Evolutionary conservation across 768 basidiomycete species (phyloP), one percentile per base, ranked within the genome.

Genomic region (Tephrocybe sp.): DNA sequence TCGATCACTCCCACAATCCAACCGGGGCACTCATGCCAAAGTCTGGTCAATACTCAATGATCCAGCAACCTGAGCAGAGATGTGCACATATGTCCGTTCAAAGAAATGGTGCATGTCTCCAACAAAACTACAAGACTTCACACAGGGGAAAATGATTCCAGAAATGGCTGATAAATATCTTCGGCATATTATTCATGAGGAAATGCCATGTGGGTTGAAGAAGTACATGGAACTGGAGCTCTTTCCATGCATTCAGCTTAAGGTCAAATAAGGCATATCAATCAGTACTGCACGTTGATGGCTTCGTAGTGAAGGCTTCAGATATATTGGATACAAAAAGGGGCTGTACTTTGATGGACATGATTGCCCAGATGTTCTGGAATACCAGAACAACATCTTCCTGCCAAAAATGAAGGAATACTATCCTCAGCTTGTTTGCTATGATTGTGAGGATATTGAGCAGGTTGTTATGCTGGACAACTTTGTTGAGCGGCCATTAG

Each of bases 21-120:
- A 46, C 2, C 39, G 47, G 27, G 67, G 65, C 3, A 11, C 21
- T 3, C 70, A 72, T 40, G 28, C 22, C 11, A 71, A 71, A 38
- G 27, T 55, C 0, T 63, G 50, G 49, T 61, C 64, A 16, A 44
- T 71, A 3, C 57, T 67, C 18, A 34, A 57, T 24, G 65, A 70
- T 39, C 65, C 67, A 11, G 45, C 11, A 3, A 60, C 68, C 18
- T 22, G 38, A 11, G 65, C 60, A 16, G 69, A 67, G 43, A 49
- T 69, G 12, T 49, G 61, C 1, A 48, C 66, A 24, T 71, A 55
- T 52, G 15, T 70, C 18, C 55, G 61, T 4, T 63, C 64, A 21
- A 60, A 72, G 39, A 71, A 71, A 55, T 71, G 70, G 70, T 51
- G 64, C 24, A 66, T 69, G 52, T 42, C 69, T 53, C 70, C 70